phyloP scores from a whole-genome alignment of 345 rosid species.

The Eucalyptus decipiens region DNA sequence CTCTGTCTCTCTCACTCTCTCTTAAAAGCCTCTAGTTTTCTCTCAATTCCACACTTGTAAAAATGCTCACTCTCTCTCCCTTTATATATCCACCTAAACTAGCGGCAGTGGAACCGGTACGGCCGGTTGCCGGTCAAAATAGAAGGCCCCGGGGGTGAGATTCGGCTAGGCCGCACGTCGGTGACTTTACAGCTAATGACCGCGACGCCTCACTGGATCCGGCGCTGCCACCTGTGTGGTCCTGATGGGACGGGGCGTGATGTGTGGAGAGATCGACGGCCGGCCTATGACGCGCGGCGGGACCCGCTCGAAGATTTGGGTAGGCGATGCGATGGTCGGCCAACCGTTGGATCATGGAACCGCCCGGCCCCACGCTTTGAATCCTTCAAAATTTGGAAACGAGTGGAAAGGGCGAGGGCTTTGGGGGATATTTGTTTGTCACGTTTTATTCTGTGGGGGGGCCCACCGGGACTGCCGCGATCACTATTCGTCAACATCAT shows the following conservation, averaged over 20 bases:
- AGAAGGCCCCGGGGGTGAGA: neutral
- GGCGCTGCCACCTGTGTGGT: slow-evolving; percentile 1
- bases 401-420: neutral
- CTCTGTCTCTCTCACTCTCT: too few relatives aligned
- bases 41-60: neutral
- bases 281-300: slow-evolving; percentile 1
- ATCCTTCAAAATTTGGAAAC: neutral
- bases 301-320: neutral
- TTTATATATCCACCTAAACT: neutral
- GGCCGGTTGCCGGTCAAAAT: neutral
- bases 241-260: neutral
- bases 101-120: neutral
- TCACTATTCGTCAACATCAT: neutral
- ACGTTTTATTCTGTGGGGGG: neutral
- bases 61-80: neutral
- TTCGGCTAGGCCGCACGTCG: neutral
- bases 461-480: neutral
- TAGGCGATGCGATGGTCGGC: neutral
- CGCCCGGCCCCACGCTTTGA: neutral
- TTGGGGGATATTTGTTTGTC: neutral
- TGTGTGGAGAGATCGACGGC: neutral
- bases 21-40: neutral
- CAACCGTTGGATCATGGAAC: neutral
- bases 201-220: neutral
- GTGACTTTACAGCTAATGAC: neutral